Evolutionary conservation across 1,284 basidiomycete species (phyloP), one percentile per base, ranked within the genome.

Genomic region (Cutaneotrichosporon mucoides): DNA sequence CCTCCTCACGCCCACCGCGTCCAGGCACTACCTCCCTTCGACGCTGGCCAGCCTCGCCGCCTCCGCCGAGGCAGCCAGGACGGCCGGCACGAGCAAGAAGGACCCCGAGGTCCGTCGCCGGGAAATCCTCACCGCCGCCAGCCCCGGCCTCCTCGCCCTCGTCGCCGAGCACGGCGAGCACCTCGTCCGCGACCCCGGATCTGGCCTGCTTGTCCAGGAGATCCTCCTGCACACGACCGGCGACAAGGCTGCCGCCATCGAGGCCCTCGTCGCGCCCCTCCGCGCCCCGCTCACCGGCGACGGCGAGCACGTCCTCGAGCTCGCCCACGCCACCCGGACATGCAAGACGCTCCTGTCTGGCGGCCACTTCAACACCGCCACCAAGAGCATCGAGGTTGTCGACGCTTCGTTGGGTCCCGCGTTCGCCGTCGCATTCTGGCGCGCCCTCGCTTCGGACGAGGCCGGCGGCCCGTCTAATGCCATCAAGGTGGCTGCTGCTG

Each of bases 321-420:
- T 92, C 12, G 84, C 90, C 0, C 89, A 90, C 72, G 84, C 86
- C 2, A 87, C 88, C 2, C 82, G 91, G 46, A 73, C 91, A 55
- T 92, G 90, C 82, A 93, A 94, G 76, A 86, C 85, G 0, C 84
- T 93, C 10, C 81, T 94, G 0, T 88, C 92, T 69, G 91, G 91
- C n/a, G 91, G 91, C 0, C 90, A 92, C 73, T 93, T 86, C 77
- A 86, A 85, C 59, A 85, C 85, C 46, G 73, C 81, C 0, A 83
- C 84, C 3, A 82, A 82, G 47, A 64, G 81, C 1, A 79, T 92
- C 45, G 77, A 81, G 6, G 76, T 79, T n/a, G 73, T 81, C 1
- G 80, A 88, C 1, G 69, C 73, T 2, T 11, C 3, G 9, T 88
- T 92, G 61, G 86, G 87, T 0, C 73, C 75, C 3, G 71, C 76